Evolutionary conservation across 768 basidiomycete genomes (phyloP).

Genomic region (Hebeloma cylindrosporum): DNA sequence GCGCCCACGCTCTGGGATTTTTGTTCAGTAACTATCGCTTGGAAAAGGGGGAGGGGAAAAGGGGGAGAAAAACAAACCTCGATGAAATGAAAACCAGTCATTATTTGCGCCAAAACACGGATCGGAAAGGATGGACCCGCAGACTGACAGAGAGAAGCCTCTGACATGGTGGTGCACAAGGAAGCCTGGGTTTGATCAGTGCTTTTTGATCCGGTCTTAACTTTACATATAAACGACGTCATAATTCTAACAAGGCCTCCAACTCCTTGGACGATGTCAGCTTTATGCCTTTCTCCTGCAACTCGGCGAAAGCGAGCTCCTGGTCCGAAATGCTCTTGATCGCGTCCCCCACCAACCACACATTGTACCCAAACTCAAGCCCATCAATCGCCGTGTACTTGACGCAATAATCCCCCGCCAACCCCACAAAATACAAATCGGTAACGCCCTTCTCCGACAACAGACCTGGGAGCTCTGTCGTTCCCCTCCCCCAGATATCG

Average conservation of each 20-base stretch:
- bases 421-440: conserved; percentile 61
- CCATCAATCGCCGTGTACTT: conserved; percentile 57
- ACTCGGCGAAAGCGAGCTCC: conserved; percentile 36
- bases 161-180: too few species aligned
- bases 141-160: too few species aligned
- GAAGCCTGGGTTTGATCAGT: too few species aligned
- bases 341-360: conserved; percentile 50
- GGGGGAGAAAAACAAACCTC: conserved; percentile 12
- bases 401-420: conserved; percentile 84
- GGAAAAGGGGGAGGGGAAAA: background rate
- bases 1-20: conserved; percentile 19
- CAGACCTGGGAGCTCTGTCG: conserved; percentile 46
- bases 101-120: conserved; percentile 15
- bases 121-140: too few species aligned
- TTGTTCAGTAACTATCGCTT: background rate
- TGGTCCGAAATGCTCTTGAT: conserved; percentile 42
- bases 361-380: conserved; percentile 45
- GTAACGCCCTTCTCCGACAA: conserved; percentile 46
- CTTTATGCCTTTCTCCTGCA: conserved; percentile 33
- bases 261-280: conserved; percentile 25
- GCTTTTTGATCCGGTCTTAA: too few species aligned
- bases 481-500: conserved; percentile 50
- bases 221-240: too few species aligned
- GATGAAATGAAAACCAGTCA: conserved; percentile 19
- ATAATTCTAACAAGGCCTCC: too few species aligned